Evolutionary conservation across 192 early-diverging fungal species (phyloP), one percentile per base, ranked within the genome.

Genomic region (Umbelopsis isabellina): DNA sequence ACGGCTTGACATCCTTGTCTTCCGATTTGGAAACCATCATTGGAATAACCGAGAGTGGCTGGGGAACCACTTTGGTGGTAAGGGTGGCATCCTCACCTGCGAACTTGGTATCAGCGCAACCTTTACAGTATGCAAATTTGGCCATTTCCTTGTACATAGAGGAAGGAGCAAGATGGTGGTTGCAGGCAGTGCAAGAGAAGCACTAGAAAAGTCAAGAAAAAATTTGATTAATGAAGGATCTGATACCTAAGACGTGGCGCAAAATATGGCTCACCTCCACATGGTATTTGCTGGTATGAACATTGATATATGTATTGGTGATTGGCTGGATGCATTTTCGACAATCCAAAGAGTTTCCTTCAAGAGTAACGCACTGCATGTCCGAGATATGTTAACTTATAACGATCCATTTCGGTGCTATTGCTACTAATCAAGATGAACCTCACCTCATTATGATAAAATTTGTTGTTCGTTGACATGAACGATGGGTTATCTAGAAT

Each of bases 101-200:
- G 33, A 53, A 46, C 46, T 65, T 48, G 7, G 23, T 51, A 10
- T 49, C 15, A 18, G 68, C 70, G 51, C 74, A 75, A 7, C 27
- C 8, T 48, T 75, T 69, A 30, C 74, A 75, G 47, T 53, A 58
- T 15, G 65, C 13, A 35, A 61, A 64, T 18, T 75, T 61, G 25
- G 55, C 46, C 35, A 49, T 65, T 11, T 73, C 68, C 18, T 50
- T 61, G 21, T 78, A 78, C 22, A 73, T 70, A 13, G 61, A 52
- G 15, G 72, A 52, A 21, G 76, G 72, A 2, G 68, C 53, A 8
- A 78, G 27, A 45, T 52, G 48, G 8, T 58, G 64, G 8, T 52
- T 21, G 23, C 76, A 78, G 22, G 30, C n/a, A 6, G 69, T 70
- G 33, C 76, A 78, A 70, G 51, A 61, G 45, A 78, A 78, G 49